Percentiles rank a stretch among this genome's conserved stretches.
These are phyloP conservation scores for Populus simonii DNA, from an alignment of 345 rosid genomes.

Conservation along the genomic window DNA sequence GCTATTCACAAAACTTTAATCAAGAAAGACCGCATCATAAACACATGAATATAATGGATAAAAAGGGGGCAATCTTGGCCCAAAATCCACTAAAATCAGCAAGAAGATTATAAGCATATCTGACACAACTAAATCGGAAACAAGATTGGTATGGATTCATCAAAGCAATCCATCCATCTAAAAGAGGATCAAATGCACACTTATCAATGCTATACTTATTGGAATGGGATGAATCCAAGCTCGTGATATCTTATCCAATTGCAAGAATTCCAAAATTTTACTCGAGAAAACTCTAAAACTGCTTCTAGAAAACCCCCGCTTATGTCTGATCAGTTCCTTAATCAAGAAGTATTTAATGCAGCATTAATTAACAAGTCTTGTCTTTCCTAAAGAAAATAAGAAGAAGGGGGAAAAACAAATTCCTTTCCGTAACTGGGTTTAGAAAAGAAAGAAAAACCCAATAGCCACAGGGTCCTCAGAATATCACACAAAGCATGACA, in stretches of 20 bases:
- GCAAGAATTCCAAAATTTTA: background rate
- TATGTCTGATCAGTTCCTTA: background rate
- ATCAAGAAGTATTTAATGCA: background rate
- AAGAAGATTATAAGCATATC: background rate
- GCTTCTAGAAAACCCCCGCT: background rate
- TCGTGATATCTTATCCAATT: background rate
- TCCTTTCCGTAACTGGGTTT: background rate
- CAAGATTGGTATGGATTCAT: background rate
- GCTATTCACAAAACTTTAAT: background rate
- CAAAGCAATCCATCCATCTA: background rate
- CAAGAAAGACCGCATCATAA: background rate
- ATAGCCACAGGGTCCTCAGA: background rate
- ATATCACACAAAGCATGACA: background rate
- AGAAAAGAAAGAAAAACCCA: background rate
- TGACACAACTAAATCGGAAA: background rate
- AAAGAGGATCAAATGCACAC: background rate
- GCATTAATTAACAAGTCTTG: background rate
- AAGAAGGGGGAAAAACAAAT: background rate
- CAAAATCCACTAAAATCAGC: background rate
- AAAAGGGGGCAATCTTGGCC: background rate
- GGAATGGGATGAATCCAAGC: background rate
- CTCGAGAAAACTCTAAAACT: background rate
- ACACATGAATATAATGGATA: background rate
- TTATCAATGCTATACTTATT: background rate
- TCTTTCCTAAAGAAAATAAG: background rate